These are phyloP conservation scores for Brasenia schreberi DNA, from an alignment of 164 flowering plant genomes.

Conservation along the genomic window DNA sequence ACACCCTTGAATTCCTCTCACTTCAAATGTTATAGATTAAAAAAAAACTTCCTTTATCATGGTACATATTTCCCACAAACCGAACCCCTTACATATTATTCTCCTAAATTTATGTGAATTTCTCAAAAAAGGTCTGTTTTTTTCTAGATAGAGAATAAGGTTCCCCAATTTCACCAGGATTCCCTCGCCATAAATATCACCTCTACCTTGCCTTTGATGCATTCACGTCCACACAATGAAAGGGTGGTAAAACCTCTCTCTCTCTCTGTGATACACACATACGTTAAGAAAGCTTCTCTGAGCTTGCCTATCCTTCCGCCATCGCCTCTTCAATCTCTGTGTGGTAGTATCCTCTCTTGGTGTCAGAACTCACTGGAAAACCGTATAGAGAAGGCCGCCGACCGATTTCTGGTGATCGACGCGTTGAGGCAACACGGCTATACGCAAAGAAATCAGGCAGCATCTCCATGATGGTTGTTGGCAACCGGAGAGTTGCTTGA, in stretches of 20 bases:
- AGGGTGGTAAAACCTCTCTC: not conserved
- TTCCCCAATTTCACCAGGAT: too few species aligned
- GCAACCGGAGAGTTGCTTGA: conserved; percentile 1
- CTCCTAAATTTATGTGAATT: not conserved
- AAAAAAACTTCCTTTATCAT: not conserved
- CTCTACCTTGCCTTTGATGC: too few species aligned
- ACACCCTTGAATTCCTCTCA: not conserved
- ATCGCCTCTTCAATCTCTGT: not conserved
- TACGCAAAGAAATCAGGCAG: conserved; percentile 14
- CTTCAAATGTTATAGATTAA: too few species aligned
- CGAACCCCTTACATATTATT: not conserved
- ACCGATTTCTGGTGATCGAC: not conserved
- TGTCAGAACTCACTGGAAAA: not conserved
- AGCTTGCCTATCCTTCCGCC: not conserved
- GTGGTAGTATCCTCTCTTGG: not conserved
- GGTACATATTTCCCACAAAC: not conserved
- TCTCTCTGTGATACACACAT: not conserved
- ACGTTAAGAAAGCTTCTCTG: not conserved
- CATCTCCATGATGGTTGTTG: conserved; percentile 12
- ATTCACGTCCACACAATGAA: too few species aligned
- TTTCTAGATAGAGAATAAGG: too few species aligned
- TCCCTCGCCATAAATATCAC: too few species aligned
- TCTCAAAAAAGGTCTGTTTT: not conserved
- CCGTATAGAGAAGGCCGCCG: conserved; percentile 1
- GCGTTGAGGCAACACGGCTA: conserved; percentile 25